These are phyloP conservation scores for Magnusiomyces clavatus DNA, from an alignment of 1,139 yeast genomes.

Conservation along the genomic window DNA sequence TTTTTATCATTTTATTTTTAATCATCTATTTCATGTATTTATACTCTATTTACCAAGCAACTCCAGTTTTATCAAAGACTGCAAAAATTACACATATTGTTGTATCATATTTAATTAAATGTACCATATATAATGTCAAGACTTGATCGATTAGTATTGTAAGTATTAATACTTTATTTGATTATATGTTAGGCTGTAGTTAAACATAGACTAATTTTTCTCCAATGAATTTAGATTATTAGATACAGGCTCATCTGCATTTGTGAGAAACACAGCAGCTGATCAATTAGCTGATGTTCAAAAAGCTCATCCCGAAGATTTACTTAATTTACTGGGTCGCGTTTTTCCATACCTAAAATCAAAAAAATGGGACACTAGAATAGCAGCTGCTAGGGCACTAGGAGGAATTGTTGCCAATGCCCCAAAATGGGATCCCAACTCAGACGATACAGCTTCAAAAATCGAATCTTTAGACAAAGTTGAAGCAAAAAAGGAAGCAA, in stretches of 20 bases:
- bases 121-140: conserved; percentile 17
- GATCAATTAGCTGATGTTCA: conserved; percentile 94
- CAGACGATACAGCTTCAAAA: conserved; percentile 14
- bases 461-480: conserved; percentile 16
- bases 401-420: conserved; percentile 87
- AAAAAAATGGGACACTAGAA: conserved; percentile 91
- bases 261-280: conserved; percentile 93
- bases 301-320: conserved; percentile 90
- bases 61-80: too few relatives aligned
- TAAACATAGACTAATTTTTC: neutral
- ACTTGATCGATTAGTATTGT: conserved; percentile 35
- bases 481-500: conserved; percentile 10
- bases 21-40: neutral
- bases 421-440: conserved; percentile 78
- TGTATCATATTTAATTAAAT: too few relatives aligned
- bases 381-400: conserved; percentile 89
- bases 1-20: too few relatives aligned
- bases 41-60: neutral
- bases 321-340: conserved; percentile 71
- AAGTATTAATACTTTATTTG: conserved; percentile 14
- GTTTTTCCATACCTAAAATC: conserved; percentile 85
- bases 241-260: conserved; percentile 93
- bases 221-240: conserved; percentile 35
- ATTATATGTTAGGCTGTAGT: neutral
- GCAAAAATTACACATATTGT: too few relatives aligned